Evolutionary conservation across 1,284 basidiomycete species (phyloP).

Genomic region (Salmacisia buchloeana): DNA sequence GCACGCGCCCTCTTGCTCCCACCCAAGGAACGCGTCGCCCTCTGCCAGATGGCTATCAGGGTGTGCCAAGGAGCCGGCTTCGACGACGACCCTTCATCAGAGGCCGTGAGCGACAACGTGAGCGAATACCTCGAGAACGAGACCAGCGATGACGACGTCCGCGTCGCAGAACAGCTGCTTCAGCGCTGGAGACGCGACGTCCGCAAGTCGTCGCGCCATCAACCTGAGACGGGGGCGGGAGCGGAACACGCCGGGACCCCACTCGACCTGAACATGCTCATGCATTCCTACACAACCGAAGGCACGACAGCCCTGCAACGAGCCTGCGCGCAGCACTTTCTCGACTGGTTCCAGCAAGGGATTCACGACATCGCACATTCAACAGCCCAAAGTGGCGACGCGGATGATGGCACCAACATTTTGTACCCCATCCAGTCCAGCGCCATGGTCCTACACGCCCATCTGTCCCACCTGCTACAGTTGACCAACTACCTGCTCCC

Average conservation of each 20-base stretch:
- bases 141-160: too few relatives aligned
- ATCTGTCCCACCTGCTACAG: neutral
- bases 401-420: too few relatives aligned
- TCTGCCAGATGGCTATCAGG: neutral
- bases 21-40: neutral
- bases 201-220: neutral
- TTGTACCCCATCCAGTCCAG: neutral
- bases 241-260: neutral
- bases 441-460: neutral
- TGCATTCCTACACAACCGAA: neutral
- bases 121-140: too few relatives aligned
- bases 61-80: neutral
- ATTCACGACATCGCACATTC: neutral
- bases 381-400: too few relatives aligned
- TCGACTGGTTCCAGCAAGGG: neutral
- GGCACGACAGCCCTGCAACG: neutral
- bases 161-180: too few relatives aligned
- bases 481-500: conserved; percentile 18
- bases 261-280: neutral
- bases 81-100: neutral
- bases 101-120: too few relatives aligned
- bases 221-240: too few relatives aligned
- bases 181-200: too few relatives aligned
- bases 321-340: neutral
- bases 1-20: neutral